phyloP scores from a whole-genome alignment of 2,329 filamentous ascomycete species.

The Zymoseptoria brevis region DNA sequence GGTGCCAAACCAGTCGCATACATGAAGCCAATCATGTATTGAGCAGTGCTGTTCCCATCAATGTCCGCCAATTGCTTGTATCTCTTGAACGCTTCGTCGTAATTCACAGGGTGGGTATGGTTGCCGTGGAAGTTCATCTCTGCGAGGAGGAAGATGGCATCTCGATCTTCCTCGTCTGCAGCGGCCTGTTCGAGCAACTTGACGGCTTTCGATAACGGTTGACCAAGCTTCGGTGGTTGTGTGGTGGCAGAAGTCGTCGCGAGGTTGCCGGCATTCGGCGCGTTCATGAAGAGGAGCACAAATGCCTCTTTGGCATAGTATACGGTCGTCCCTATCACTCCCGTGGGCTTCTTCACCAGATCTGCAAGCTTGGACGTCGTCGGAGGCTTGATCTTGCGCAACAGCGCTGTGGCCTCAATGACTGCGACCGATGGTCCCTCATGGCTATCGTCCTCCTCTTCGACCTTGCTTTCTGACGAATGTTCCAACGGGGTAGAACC shows the following conservation, averaged over 20 bases:
- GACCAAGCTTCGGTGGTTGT: constrained; percentile 39
- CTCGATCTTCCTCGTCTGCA: constrained; percentile 53
- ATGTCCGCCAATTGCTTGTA: constrained; percentile 70
- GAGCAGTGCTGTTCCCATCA: constrained; percentile 81
- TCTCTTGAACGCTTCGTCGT: constrained; percentile 67
- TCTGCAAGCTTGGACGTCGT: constrained; percentile 33
- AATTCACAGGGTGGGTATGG: constrained; percentile 76
- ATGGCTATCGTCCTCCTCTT: constrained; percentile 1
- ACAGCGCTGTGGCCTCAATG: constrained; percentile 34
- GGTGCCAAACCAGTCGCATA: constrained; percentile 87
- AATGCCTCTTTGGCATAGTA: constrained; percentile 58
- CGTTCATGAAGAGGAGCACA: constrained; percentile 57
- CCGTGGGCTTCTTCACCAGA: constrained; percentile 44
- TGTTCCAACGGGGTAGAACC: constrained; percentile 4
- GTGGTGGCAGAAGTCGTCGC: constrained; percentile 31
- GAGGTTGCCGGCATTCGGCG: constrained; percentile 42
- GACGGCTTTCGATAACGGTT: constrained; percentile 50
- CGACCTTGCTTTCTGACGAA: background rate
- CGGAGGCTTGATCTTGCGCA: constrained; percentile 36
- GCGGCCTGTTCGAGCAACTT: constrained; percentile 49
- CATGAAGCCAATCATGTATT: constrained; percentile 93
- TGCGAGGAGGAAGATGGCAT: constrained; percentile 81
- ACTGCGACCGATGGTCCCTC: constrained; percentile 14
- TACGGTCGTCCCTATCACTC: constrained; percentile 48
- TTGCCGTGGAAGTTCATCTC: constrained; percentile 98